These are phyloP conservation scores for Trichophyton verrucosum DNA, from an alignment of 2,329 filamentous ascomycete genomes.

Conservation along the genomic window DNA sequence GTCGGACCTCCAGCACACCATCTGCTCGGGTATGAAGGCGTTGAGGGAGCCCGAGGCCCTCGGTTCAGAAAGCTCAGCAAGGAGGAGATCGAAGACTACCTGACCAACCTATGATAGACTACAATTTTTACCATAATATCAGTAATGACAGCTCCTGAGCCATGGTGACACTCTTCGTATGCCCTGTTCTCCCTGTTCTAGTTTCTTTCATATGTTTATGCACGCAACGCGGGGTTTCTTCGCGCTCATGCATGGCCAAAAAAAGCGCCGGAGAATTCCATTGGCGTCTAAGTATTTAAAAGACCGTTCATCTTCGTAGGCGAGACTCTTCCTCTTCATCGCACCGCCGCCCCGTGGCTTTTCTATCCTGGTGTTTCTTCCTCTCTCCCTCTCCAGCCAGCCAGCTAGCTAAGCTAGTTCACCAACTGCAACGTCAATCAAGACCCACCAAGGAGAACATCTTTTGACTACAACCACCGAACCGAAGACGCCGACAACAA, in stretches of 20 bases:
- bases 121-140: background rate
- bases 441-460: background rate
- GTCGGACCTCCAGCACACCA: conserved; percentile 90
- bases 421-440: background rate
- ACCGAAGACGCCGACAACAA: background rate
- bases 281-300: background rate
- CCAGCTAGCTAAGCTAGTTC: background rate
- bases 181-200: background rate
- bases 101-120: conserved; percentile 76
- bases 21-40: conserved; percentile 63
- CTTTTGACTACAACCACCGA: background rate
- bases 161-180: background rate
- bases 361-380: background rate
- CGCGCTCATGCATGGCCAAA: background rate
- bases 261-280: background rate
- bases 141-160: background rate
- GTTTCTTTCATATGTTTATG: background rate
- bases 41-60: conserved; percentile 32
- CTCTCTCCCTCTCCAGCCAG: background rate
- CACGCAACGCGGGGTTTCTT: background rate
- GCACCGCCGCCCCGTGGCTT: background rate
- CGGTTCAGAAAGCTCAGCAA: conserved; percentile 60
- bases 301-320: background rate
- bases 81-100: conserved; percentile 97
- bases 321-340: background rate